Percentiles rank a stretch among this genome's conserved stretches.
These are phyloP conservation scores for Coniella vitis DNA, from an alignment of 2,329 filamentous ascomycete species.

Conservation along the genomic window DNA sequence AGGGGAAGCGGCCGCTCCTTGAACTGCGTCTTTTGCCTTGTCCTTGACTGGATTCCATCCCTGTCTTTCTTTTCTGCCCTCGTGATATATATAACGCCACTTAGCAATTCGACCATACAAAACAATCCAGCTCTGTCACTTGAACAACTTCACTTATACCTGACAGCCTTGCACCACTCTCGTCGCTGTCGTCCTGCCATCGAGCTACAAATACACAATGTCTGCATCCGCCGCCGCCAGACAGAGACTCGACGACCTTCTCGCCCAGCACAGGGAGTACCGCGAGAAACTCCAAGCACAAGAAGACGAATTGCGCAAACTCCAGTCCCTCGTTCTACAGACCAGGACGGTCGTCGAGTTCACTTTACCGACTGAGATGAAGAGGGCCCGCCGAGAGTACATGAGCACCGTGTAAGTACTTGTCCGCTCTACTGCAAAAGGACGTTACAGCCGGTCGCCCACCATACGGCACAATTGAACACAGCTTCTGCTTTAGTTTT, in stretches of 20 bases:
- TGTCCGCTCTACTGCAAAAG: neutral
- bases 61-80: no score
- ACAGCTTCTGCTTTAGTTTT: no score
- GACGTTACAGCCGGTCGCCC: neutral
- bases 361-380: neutral
- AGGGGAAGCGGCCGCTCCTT: no score
- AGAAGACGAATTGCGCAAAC: neutral
- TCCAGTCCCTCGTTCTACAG: neutral
- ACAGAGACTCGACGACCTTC: neutral
- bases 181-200: neutral
- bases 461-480: no score
- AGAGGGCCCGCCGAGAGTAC: neutral
- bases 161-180: neutral
- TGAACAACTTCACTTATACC: no score
- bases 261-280: neutral
- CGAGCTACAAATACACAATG: neutral
- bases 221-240: neutral
- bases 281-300: neutral
- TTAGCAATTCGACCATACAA: no score
- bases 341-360: constrained; percentile 3
- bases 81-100: no score
- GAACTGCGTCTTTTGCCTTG: no score
- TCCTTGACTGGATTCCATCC: no score
- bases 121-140: no score
- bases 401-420: neutral